These are phyloP conservation scores for Mycena pura DNA, from an alignment of 768 basidiomycete genomes.

Conservation along the genomic window DNA sequence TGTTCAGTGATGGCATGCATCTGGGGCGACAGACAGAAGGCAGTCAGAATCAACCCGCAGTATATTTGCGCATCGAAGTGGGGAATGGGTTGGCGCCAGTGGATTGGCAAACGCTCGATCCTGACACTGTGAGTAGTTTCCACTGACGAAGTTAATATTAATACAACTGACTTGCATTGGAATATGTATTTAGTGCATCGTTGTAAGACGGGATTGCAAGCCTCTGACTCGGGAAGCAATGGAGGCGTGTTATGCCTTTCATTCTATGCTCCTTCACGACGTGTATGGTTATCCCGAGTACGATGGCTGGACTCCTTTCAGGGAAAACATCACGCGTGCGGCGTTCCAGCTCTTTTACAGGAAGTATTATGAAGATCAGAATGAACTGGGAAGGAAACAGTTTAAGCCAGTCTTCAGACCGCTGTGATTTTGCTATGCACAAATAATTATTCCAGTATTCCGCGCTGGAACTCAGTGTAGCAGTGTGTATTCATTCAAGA, in stretches of 20 bases:
- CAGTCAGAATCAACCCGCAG: slow-evolving; percentile 27
- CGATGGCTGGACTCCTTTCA: slow-evolving; percentile 17
- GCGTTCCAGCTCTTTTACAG: slow-evolving; percentile 24
- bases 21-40: slow-evolving; percentile 1
- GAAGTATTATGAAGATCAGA: slow-evolving; percentile 26
- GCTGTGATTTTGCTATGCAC: background rate
- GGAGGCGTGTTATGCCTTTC: slow-evolving; percentile 28
- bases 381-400: slow-evolving; percentile 9
- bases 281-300: slow-evolving; percentile 8
- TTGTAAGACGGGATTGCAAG: slow-evolving; percentile 25
- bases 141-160: background rate
- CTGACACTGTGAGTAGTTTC: slow-evolving; percentile 7
- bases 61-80: slow-evolving; percentile 30
- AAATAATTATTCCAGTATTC: too few relatives aligned
- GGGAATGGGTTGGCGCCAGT: slow-evolving; percentile 25
- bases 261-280: slow-evolving; percentile 20
- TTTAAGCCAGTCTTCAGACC: slow-evolving; percentile 5
- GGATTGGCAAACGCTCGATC: slow-evolving; percentile 15
- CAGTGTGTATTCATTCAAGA: too few relatives aligned
- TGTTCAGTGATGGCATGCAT: slow-evolving; percentile 24
- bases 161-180: background rate
- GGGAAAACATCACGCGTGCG: slow-evolving; percentile 19
- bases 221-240: slow-evolving; percentile 30
- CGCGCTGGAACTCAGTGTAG: too few relatives aligned
- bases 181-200: slow-evolving; percentile 28